Evolutionary conservation across 352 stramenopile genomes (phyloP).

Genomic region (Aphanomyces astaci): DNA sequence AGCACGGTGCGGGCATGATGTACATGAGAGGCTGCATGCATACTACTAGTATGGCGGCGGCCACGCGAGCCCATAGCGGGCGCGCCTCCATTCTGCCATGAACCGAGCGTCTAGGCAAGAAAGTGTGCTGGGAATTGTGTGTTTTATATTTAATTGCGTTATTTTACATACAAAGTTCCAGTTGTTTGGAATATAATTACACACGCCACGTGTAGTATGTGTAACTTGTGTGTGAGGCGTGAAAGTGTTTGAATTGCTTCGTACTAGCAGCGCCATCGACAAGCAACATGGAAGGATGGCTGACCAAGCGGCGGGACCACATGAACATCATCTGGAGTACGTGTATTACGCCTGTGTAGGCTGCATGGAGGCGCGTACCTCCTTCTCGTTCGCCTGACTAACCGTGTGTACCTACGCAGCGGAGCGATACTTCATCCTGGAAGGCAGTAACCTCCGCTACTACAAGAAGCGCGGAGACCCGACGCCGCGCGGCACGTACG

Average conservation of each 20-base stretch:
- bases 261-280: background rate
- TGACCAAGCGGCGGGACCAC: conserved; percentile 82
- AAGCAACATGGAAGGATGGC: conserved; percentile 72
- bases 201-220: too few relatives aligned
- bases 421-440: conserved; percentile 81
- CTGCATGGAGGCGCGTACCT: conserved; percentile 20
- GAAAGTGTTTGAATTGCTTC: background rate
- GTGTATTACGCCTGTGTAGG: too few relatives aligned
- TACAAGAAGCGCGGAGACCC: conserved; percentile 81
- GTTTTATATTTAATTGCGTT: background rate
- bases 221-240: too few relatives aligned
- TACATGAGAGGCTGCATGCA: too few relatives aligned
- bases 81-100: too few relatives aligned
- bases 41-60: too few relatives aligned
- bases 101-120: too few relatives aligned
- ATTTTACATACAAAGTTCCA: background rate
- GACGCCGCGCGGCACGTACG: conserved; percentile 71
- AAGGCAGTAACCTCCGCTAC: conserved; percentile 80
- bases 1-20: too few relatives aligned
- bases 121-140: too few relatives aligned
- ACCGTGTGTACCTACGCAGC: conserved; percentile 37
- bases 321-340: conserved; percentile 89
- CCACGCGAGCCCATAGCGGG: too few relatives aligned
- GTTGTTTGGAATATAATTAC: background rate
- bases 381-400: too few relatives aligned